A percentile compares a stretch with the other conserved stretches of the same genome.
Conservation (phyloP, 1,139 yeast genomes). For the Eremothecium gossypii region DNA sequence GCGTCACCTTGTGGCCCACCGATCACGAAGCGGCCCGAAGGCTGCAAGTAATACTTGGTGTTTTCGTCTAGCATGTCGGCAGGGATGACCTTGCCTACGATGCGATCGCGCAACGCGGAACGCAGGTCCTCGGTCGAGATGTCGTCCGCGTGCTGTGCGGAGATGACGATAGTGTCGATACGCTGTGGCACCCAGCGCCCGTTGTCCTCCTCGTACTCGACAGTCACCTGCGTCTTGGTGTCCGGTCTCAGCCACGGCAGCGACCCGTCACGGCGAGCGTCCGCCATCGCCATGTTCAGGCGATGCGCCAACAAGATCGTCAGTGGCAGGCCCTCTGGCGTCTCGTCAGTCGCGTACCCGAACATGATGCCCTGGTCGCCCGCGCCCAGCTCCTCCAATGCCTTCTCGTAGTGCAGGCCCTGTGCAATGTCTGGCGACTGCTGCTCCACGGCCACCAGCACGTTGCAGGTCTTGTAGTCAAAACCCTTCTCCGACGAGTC, state of each 20-base stretch:
- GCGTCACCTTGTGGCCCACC: conserved; percentile 99
- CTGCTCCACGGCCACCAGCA: conserved; percentile 97
- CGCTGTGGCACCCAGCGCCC: conserved; percentile 95
- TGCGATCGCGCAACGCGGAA: conserved; percentile 62
- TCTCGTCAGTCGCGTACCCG: conserved; percentile 99
- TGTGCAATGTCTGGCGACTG: conserved; percentile 99
- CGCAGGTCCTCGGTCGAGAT: conserved; percentile 90
- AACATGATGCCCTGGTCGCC: conserved; percentile 99
- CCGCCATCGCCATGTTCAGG: conserved; percentile 93
- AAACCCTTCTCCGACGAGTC: conserved; percentile 94
- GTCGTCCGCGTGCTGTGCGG: conserved; percentile 96
- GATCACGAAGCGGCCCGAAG: conserved; percentile 98
- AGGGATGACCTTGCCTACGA: conserved; percentile 89
- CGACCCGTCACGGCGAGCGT: conserved; percentile 93
- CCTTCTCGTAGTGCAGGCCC: conserved; percentile 96
- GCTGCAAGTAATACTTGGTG: conserved; percentile 97
- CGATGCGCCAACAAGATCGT: conserved; percentile 91
- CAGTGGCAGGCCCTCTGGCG: conserved; percentile 94
- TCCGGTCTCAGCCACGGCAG: conserved; percentile 98
- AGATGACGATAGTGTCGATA: conserved; percentile 95
- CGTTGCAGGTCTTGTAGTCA: conserved; percentile 98
- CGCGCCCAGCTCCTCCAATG: conserved; percentile 96
- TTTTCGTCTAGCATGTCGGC: conserved; percentile 83
- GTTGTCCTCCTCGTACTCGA: conserved; percentile 85
- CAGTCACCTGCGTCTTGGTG: conserved; percentile 98